Evolutionary conservation across 495 filamentous ascomycete species (phyloP).

Genomic region (Neurospora tetraspora): DNA sequence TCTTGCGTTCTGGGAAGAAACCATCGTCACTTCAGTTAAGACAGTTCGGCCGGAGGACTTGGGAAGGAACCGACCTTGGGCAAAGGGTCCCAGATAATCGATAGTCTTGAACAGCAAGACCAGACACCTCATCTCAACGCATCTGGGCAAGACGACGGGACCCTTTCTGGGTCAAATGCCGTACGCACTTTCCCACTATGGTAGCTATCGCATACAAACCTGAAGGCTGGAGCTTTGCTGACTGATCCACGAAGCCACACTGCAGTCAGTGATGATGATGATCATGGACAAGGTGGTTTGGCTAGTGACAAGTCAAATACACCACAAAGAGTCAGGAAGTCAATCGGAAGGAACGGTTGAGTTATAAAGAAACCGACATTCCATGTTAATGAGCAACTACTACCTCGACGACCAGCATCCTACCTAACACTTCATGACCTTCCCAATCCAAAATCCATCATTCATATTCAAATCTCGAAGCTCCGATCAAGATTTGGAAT

Average conservation of each 20-base stretch:
- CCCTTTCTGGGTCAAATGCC: neutral
- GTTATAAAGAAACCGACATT: neutral
- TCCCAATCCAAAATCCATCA: neutral
- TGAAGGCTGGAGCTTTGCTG: neutral
- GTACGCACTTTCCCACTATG: neutral
- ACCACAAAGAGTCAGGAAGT: neutral
- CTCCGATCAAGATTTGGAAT: neutral
- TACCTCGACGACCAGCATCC: neutral
- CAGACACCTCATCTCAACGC: neutral
- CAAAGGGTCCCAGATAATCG: neutral
- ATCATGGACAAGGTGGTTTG: neutral
- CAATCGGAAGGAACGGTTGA: neutral
- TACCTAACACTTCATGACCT: neutral
- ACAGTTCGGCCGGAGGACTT: neutral
- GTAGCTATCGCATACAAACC: neutral
- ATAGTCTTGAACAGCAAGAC: neutral
- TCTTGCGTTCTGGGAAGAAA: neutral
- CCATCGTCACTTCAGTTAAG: neutral
- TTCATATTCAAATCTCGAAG: neutral
- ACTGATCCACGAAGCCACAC: neutral
- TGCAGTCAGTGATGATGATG: neutral
- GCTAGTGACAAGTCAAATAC: neutral
- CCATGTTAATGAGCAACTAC: neutral
- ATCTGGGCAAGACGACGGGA: neutral
- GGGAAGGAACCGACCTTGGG: neutral